phyloP scores from a whole-genome alignment of 352 stramenopile species.

The Pythium coloratum region DNA sequence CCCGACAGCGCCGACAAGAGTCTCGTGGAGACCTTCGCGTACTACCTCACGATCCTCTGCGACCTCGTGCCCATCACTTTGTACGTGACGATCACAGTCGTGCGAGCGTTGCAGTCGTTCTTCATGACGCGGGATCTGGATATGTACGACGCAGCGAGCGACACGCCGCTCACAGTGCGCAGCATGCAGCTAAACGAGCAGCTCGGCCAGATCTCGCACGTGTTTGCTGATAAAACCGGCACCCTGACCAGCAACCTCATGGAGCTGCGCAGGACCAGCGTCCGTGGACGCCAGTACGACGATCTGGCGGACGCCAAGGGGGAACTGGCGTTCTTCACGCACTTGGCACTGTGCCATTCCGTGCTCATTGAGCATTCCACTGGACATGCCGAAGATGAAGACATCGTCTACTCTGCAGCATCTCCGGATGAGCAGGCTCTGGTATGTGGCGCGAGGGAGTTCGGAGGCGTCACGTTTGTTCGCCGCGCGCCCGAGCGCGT shows the following conservation, averaged over 20 bases:
- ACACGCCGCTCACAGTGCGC: constrained; percentile 66
- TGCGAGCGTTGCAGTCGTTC: constrained; percentile 84
- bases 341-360: constrained; percentile 92
- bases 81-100: constrained; percentile 83
- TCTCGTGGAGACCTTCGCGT: constrained; percentile 68
- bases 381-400: constrained; percentile 42
- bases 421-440: constrained; percentile 83
- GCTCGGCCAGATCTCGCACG: constrained; percentile 92
- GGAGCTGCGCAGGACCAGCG: constrained; percentile 84
- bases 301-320: constrained; percentile 45
- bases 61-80: constrained; percentile 85
- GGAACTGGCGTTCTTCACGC: constrained; percentile 78
- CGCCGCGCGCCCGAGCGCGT: constrained; percentile 60
- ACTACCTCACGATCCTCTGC: constrained; percentile 78
- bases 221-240: constrained; percentile 93
- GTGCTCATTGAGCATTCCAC: constrained; percentile 93
- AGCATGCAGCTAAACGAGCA: constrained; percentile 86
- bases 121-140: constrained; percentile 81
- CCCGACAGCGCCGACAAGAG: constrained; percentile 36
- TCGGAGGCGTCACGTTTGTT: constrained; percentile 66
- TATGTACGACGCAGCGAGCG: constrained; percentile 77
- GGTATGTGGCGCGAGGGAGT: constrained; percentile 74
- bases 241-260: constrained; percentile 87
- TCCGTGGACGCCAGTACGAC: constrained; percentile 68
- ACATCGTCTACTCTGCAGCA: constrained; percentile 83